A percentile compares a stretch with the other conserved stretches of the same genome.
Evolutionary conservation across 2,329 filamentous ascomycete species (phyloP).

Genomic region (Pyrenophora graminea): DNA sequence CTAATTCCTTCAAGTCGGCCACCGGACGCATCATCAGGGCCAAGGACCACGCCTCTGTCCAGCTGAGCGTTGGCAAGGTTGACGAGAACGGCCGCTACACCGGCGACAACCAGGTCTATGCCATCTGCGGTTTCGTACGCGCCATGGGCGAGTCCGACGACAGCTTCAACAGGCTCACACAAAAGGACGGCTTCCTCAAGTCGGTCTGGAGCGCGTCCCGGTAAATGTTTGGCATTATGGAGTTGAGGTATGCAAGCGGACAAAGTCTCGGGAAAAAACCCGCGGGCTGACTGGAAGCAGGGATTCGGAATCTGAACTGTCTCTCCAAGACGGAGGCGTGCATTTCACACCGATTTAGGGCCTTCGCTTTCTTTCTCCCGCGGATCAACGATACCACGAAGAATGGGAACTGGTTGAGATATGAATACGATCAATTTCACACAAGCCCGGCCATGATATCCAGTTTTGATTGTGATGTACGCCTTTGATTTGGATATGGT

Average conservation of each 20-base stretch:
- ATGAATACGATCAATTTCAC: conserved; percentile 39
- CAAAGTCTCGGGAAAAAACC: not conserved
- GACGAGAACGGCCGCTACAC: conserved; percentile 98
- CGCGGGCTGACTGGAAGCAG: conserved; percentile 25
- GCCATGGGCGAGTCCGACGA: conserved; percentile 98
- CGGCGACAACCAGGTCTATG: conserved; percentile 96
- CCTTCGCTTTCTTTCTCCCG: conserved; percentile 34
- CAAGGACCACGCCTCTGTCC: conserved; percentile 98
- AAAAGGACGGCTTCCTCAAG: conserved; percentile 97
- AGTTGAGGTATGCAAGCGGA: conserved; percentile 34
- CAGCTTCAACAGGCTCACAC: conserved; percentile 89
- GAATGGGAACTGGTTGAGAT: conserved; percentile 34
- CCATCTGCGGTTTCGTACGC: conserved; percentile 95
- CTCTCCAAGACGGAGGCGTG: conserved; percentile 30
- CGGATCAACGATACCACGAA: conserved; percentile 41
- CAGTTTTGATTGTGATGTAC: conserved; percentile 4
- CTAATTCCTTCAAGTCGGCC: conserved; percentile 32
- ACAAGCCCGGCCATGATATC: conserved; percentile 19
- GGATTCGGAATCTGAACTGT: conserved; percentile 38
- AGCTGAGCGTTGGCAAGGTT: conserved; percentile 96
- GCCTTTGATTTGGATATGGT: not conserved
- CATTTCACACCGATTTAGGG: conserved; percentile 37
- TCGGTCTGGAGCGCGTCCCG: conserved; percentile 83
- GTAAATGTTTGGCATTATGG: conserved; percentile 48
- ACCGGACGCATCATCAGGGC: conserved; percentile 97